Percentiles rank a stretch among this genome's conserved stretches.
Conservation (phyloP, 805 yeast genomes). For the Kodamaea neixiangensis region DNA sequence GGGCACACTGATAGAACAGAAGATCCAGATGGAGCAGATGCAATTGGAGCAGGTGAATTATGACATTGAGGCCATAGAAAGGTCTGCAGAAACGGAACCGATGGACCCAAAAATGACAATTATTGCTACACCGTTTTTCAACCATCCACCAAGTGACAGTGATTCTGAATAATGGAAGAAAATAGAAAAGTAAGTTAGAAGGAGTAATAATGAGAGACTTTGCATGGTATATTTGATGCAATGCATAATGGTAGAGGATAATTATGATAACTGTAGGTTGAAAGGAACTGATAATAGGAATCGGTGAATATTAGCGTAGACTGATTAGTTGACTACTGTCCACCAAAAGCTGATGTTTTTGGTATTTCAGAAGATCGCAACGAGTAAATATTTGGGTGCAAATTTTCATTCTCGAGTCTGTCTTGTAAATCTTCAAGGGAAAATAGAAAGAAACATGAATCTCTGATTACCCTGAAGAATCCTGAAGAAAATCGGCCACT, state of each 20-base stretch:
- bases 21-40: neutral
- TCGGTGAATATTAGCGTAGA: too few species aligned
- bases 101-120: conserved; percentile 20
- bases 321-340: too few species aligned
- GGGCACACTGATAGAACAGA: neutral
- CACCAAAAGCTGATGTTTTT: too few species aligned
- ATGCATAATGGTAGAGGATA: neutral
- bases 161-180: conserved; percentile 25
- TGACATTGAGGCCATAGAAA: neutral
- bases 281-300: too few species aligned
- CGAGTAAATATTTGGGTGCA: neutral
- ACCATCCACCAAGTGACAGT: conserved; percentile 39
- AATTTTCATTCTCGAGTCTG: too few species aligned
- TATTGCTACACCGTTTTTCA: conserved; percentile 40
- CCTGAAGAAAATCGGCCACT: too few species aligned
- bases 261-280: too few species aligned
- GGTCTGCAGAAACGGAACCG: neutral
- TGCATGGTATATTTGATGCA: neutral
- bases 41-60: neutral
- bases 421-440: neutral
- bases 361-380: too few species aligned
- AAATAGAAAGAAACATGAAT: too few species aligned
- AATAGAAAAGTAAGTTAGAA: neutral
- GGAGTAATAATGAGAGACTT: neutral
- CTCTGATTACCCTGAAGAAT: too few species aligned